A percentile compares a stretch with the other conserved stretches of the same genome.
Conservation (phyloP, 2,329 filamentous ascomycete species). For the Ophiostoma novo-ulmi region DNA sequence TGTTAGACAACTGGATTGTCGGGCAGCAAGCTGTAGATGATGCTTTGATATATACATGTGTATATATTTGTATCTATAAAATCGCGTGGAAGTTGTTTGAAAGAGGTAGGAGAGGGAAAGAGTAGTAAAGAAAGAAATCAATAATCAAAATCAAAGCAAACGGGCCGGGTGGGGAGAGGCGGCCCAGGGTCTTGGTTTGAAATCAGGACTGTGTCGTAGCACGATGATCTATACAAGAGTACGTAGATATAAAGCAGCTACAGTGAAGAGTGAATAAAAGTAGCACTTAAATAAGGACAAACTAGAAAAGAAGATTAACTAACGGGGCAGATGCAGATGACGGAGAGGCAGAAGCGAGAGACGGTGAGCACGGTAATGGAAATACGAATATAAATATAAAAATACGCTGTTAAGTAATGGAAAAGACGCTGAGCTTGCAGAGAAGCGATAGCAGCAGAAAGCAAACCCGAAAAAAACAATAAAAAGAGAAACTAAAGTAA, state of each 20-base stretch:
- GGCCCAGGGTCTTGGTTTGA: constrained; percentile 6
- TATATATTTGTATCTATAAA: not conserved
- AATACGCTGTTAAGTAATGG: no score
- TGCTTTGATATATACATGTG: not conserved
- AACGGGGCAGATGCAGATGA: not conserved
- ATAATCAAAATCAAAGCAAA: constrained; percentile 9
- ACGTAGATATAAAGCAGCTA: not conserved
- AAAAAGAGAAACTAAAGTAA: not conserved
- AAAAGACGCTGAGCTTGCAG: no score
- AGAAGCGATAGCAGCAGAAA: not conserved
- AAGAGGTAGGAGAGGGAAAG: not conserved
- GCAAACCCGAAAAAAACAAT: not conserved
- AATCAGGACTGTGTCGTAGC: not conserved
- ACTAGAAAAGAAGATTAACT: not conserved
- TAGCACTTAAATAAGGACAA: not conserved
- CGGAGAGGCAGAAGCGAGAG: not conserved
- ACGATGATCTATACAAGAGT: constrained; percentile 1
- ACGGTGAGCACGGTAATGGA: not conserved
- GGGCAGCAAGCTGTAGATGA: constrained; percentile 14
- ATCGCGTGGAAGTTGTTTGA: not conserved
- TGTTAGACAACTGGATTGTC: constrained; percentile 18
- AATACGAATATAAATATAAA: not conserved
- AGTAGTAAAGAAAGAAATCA: constrained; percentile 6
- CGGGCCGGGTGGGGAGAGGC: constrained; percentile 5
- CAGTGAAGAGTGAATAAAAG: not conserved